Base-by-base conservation (phyloP, 2,329 filamentous ascomycete genomes). In the Macroventuria anomochaeta region DNA sequence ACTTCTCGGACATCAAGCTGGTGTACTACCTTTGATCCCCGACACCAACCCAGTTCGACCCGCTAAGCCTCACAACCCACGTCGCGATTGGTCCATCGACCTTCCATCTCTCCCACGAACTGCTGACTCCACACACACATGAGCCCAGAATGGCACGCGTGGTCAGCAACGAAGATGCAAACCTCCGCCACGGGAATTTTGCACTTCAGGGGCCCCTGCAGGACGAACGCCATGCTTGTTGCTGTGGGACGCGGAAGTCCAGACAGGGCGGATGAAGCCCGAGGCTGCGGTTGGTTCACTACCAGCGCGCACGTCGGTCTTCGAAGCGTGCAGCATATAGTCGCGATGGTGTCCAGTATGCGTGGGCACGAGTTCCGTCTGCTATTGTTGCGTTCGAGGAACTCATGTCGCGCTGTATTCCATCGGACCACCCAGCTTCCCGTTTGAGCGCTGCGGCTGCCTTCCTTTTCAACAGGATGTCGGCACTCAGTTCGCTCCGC, bases 381-480 rank as follows among this genome's bases (percentile, higher is more conserved):
- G 43, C 26, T 28, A 48, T 42, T 38, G 20, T 36, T 31, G 32
- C 12, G 11, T 15, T 28, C 17, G 34, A 38, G n/a, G 21, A 20
- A 29, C 28, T 25, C 23, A 54, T 54, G 51, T 44, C 44, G 51
- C 40, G 33, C 29, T 54, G 51, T 32, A 31, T 39, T 15, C 39
- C 44, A 21, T 13, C 44, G 5, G 51, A 54, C 11, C 51, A 54
- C 44, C 39, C 51, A n/a, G 44, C 46, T 29, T 54, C 51, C 44
- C 51, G 51, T 49, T 26, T 54, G 34, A 54, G 51, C 8, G 51
- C 51, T 44, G 44, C 44, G 23, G 51, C 51, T 20, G 51, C 39
- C 34, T 54, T 54, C 17, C 44, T 54, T 11, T 54, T 54, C 25
- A 46, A 54, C 51, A 54, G 51, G n/a, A 54, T 54, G 51, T 54